These are phyloP conservation scores for Coemansia sp. DNA, from an alignment of 192 early-diverging fungal genomes.

Conservation along the genomic window DNA sequence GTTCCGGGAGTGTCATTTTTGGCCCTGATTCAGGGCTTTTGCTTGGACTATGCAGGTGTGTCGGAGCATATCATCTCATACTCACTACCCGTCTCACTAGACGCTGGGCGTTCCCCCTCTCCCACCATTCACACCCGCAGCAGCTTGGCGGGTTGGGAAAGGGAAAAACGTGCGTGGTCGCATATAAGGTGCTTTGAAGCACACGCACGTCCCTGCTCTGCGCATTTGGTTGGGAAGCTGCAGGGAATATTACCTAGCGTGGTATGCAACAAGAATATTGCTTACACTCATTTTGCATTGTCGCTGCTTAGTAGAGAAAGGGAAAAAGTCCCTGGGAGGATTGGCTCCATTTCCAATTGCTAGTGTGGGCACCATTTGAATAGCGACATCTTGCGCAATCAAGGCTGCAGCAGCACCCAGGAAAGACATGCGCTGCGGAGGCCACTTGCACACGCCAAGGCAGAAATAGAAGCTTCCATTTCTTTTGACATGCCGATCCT, in stretches of 20 bases:
- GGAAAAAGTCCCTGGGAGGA: not conserved
- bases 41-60: not conserved
- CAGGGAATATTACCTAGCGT: too few relatives aligned
- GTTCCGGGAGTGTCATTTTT: not conserved
- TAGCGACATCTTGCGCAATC: constrained; percentile 21
- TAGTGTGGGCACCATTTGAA: not conserved
- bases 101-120: not conserved
- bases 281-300: too few relatives aligned
- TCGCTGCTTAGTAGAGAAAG: not conserved
- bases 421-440: not conserved
- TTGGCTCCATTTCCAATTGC: not conserved
- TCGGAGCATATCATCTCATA: not conserved
- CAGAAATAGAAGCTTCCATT: not conserved
- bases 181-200: too few relatives aligned
- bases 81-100: constrained; percentile 6
- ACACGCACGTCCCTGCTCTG: too few relatives aligned
- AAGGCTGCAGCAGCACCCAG: not conserved
- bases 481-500: not conserved
- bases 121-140: too few relatives aligned
- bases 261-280: too few relatives aligned
- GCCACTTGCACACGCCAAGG: too few relatives aligned
- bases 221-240: too few relatives aligned
- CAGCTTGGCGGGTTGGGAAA: too few relatives aligned
- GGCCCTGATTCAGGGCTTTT: not conserved
- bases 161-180: too few relatives aligned